Evolutionary conservation across 2,329 filamentous ascomycete genomes (phyloP), one percentile per base, ranked within the genome.

Genomic region (Claviceps africana): DNA sequence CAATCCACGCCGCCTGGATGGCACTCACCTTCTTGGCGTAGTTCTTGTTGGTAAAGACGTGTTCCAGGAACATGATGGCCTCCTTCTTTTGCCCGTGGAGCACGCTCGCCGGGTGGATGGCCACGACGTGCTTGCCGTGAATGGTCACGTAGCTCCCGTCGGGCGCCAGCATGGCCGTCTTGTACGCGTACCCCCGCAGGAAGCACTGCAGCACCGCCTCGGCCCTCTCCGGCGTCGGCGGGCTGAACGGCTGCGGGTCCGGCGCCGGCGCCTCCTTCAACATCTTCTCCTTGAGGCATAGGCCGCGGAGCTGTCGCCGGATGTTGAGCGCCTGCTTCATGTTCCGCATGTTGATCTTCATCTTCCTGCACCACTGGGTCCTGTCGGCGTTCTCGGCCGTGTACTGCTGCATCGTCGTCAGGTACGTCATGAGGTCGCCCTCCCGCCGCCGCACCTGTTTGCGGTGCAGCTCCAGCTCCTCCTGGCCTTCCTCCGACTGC

Each of bases 41-140:
- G 59, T 78, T 83, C 66, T 81, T 82, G 51, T 75, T 75, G 1
- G 81, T 85, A 58, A 77, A 84, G 0, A 84, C 79, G 56, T 84
- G 77, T 56, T 85, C 81, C 10, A 84, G 62, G 55, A 83, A 85
- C 79, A 85, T 81, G 61, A 85, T 82, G 4, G 79, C 80, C 64
- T 83, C 80, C 60, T 73, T 75, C 65, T 82, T 83, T 59, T 76
- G 72, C 0, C 81, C 79, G 56, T 82, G 78, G 47, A 84, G 58
- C 0, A 81, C 77, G 56, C 81, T 84, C 0, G 78, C 73, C 0
- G 81, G 81, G 58, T 85, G 81, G 19, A 84, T 76, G 0, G 76
- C 72, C 10, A 85, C 78, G 2, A 73, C 67, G 49, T 83, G 78
- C 59, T 80, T 81, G 21, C 78, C 80, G 31, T 76, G 71, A 0